Evolutionary conservation across 2,329 filamentous ascomycete species (phyloP), one percentile per base, ranked within the genome.

Genomic region (Cercospora nicotianae): DNA sequence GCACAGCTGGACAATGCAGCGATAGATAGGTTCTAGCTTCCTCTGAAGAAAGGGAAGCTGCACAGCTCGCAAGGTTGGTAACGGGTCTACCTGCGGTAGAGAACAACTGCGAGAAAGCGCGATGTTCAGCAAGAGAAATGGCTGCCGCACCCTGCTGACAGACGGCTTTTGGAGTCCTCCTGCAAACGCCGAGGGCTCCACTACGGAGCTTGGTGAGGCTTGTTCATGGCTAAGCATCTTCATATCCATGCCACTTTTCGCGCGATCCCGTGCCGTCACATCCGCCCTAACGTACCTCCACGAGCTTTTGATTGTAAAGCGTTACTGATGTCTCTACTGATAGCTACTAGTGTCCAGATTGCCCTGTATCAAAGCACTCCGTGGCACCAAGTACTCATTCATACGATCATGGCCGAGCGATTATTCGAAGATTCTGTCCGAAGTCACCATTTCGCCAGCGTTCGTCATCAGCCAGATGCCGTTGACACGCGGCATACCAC

Each of bases 1-100:
- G 77, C 78, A 80, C 62, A 83, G 80, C 67, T 84, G 82, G 82
- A 75, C 71, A 10, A 75, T 78, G 67, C 70, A 75, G 36, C 75
- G 72, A 42, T 72, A 53, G 42, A 51, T 20, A 53, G 48, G 48
- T 53, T 53, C 48, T 10, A 13, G 2, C 18, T 53, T 20, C 12
- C 18, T 53, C 18, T n/a, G 16, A 39, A 39, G 36, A 1, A 39
- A 39, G 2, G 16, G 36, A 39, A n/a, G 6, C 36, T 39, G 36
- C 16, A n/a, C 16, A 39, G 5, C 36, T 39, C 16, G 36, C 36
- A 39, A 39, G 36, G 16, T 39, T 39, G 36, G 36, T 6, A 39
- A 39, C 5, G 16, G 36, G 13, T n/a, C 1, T n/a, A 2, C 36
- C 36, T 39, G 36, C 36, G 16, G 36, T 39, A 39, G 13, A 39